A percentile compares a stretch with the other conserved stretches of the same genome.
Conservation (phyloP, 2,329 filamentous ascomycete species). For the Colletotrichum sp. region DNA sequence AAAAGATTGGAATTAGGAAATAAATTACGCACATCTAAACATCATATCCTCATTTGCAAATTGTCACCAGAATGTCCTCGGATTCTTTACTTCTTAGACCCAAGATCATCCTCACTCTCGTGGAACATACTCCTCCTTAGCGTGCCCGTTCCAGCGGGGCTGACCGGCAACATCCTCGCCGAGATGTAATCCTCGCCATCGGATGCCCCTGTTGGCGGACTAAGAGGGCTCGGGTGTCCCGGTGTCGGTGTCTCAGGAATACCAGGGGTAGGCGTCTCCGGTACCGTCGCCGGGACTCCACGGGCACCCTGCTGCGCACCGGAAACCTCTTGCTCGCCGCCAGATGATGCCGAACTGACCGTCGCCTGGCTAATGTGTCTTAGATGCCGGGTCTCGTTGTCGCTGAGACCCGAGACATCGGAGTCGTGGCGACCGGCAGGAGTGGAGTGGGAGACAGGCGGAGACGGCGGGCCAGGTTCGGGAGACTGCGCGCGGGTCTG, state of each 20-base stretch:
- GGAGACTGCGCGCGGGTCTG: constrained; percentile 16
- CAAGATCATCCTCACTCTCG: constrained; percentile 43
- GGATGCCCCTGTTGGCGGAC: constrained; percentile 29
- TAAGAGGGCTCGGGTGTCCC: constrained; percentile 20
- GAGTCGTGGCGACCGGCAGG: constrained; percentile 33
- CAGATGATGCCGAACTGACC: constrained; percentile 34
- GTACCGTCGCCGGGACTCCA: not conserved
- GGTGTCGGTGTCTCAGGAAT: constrained; percentile 12
- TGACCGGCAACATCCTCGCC: constrained; percentile 21
- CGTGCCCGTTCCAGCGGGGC: constrained; percentile 9
- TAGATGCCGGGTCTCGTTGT: constrained; percentile 43
- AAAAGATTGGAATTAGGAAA: not conserved
- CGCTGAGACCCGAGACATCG: constrained; percentile 46
- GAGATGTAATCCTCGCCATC: constrained; percentile 31
- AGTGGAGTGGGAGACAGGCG: not conserved
- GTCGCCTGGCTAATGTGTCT: constrained; percentile 47
- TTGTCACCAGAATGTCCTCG: not conserved
- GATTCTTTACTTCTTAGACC: not conserved
- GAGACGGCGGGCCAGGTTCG: not conserved
- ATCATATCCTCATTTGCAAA: not conserved
- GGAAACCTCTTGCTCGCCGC: not conserved
- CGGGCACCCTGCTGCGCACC: not conserved
- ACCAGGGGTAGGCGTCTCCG: constrained; percentile 13
- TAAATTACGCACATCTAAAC: not conserved
- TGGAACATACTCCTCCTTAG: constrained; percentile 46